Conservation (phyloP, 805 yeast genomes). For the Kazachstania bromeliacearum region DNA sequence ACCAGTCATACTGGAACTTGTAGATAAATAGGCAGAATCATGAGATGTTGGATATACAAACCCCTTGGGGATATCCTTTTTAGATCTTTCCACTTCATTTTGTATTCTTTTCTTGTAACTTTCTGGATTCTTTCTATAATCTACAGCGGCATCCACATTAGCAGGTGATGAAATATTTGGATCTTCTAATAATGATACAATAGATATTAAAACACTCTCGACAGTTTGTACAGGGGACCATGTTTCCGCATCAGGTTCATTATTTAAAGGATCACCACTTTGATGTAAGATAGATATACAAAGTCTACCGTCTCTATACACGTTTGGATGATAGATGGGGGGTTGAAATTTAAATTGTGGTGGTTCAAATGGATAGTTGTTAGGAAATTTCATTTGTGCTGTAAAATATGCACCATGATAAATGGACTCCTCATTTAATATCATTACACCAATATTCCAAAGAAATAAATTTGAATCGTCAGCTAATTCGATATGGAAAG, state of each 20-base stretch:
- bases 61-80: conserved; percentile 77
- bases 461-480: conserved; percentile 48
- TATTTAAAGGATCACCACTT: conserved; percentile 85
- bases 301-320: conserved; percentile 82
- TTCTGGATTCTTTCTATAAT: conserved; percentile 72
- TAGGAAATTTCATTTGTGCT: conserved; percentile 89
- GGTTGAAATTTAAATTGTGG: conserved; percentile 89
- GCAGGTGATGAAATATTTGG: conserved; percentile 93
- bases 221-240: conserved; percentile 94
- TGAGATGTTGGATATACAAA: conserved; percentile 69
- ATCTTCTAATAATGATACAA: conserved; percentile 82
- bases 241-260: conserved; percentile 86
- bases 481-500: conserved; percentile 58
- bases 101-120: conserved; percentile 65
- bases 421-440: conserved; percentile 78
- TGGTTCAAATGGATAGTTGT: conserved; percentile 83
- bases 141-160: conserved; percentile 89
- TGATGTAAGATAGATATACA: conserved; percentile 89
- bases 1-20: conserved; percentile 5
- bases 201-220: conserved; percentile 80
- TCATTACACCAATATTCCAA: conserved; percentile 88
- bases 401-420: conserved; percentile 91
- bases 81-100: conserved; percentile 74
- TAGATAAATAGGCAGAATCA: conserved; percentile 42
- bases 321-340: conserved; percentile 89